Evolutionary conservation across 1,284 basidiomycete genomes (phyloP).

Genomic region (Sutorius eximius): DNA sequence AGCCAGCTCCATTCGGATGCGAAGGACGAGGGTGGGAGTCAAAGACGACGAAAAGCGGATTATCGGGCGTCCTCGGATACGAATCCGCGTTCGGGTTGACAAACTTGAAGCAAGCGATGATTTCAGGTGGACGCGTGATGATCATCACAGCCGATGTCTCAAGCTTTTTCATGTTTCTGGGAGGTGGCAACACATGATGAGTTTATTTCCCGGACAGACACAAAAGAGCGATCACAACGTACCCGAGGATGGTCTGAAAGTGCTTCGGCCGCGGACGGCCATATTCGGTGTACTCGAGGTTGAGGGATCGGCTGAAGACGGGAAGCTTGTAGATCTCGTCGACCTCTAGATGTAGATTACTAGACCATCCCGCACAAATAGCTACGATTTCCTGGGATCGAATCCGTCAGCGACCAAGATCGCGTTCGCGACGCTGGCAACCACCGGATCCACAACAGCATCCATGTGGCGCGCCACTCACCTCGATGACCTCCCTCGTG

Average conservation of each 20-base stretch:
- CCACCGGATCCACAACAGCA: neutral
- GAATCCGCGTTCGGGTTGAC: conserved; percentile 16
- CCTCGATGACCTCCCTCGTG: conserved; percentile 25
- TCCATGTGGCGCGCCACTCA: conserved; percentile 7
- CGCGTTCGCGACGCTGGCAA: neutral
- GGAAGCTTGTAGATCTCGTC: conserved; percentile 48
- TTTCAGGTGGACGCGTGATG: conserved; percentile 70
- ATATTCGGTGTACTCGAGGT: conserved; percentile 40
- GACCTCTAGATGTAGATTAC: conserved; percentile 53
- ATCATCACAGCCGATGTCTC: conserved; percentile 45
- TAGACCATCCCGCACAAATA: conserved; percentile 56
- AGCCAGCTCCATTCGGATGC: conserved; percentile 57
- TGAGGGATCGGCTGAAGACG: conserved; percentile 43
- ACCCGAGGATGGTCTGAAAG: conserved; percentile 51
- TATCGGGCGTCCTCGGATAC: conserved; percentile 11
- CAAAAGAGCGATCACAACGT: conserved; percentile 8
- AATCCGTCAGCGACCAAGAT: neutral
- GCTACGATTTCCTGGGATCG: conserved; percentile 47
- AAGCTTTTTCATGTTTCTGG: conserved; percentile 35
- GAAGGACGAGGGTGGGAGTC: conserved; percentile 63
- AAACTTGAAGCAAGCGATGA: conserved; percentile 56
- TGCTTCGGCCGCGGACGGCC: conserved; percentile 38
- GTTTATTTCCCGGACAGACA: neutral
- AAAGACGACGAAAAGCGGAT: conserved; percentile 52
- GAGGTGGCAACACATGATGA: neutral